Evolutionary conservation across 1,284 basidiomycete species (phyloP), one percentile per base, ranked within the genome.

Genomic region (Ganoderma multipileum): DNA sequence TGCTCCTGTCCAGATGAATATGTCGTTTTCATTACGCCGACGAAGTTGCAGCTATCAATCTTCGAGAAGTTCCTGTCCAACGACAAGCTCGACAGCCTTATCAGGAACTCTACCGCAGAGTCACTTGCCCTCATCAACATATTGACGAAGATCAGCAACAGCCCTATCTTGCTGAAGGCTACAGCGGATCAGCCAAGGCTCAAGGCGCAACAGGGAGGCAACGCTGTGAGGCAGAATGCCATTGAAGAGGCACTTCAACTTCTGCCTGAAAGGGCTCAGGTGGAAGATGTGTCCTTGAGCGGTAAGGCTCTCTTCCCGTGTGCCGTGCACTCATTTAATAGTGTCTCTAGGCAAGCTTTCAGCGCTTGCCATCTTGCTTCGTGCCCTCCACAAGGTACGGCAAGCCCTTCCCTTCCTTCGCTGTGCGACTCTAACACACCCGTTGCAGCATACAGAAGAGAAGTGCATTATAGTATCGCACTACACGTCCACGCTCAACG

Each of bases 401-500:
- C 23, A 2, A 9, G 42, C 26, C 23, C 26, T 41, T 39, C 47
- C 55, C 30, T 39, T n/a, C 60, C 54, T 65, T 61, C 6, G 36
- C 12, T 16, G 42, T 23, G 36, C 63, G 52, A 26, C 14, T 44
- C 58, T 47, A 28, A 26, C 54, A 14, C 23, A 6, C 62, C 38
- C 74, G 75, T 42, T 20, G 62, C 74, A 91, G 84, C 83, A 85
- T 50, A 97, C 95, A 0, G 90, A 94, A 44, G 98, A 99, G 80
- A 98, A 98, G 86, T 93, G 95, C 73, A 92, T 98, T 47, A 81
- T 98, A 59, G 95, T 97, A 30, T 96, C 95, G 26, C 95, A 96
- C 76, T 96, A 92, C 76, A 96, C 95, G 0, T 91, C 93, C 3
- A 98, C 97, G 0, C 88, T 99, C 65, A 94, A 99, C 77, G 89